Conservation (phyloP, 345 rosid genomes). For the Lagerstroemia speciosa region DNA sequence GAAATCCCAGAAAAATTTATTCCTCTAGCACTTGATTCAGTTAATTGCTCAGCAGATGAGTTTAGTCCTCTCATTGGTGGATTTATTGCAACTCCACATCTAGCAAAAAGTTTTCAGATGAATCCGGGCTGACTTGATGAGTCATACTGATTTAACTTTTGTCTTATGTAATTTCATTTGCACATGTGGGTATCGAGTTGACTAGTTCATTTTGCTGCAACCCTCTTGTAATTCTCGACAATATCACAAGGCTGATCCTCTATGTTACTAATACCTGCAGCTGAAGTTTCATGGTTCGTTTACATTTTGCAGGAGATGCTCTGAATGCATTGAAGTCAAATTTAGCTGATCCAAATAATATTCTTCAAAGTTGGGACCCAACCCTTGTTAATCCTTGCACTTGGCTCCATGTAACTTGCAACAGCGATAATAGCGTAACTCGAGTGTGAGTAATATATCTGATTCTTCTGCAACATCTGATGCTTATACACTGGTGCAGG, state of each 20-base stretch:
- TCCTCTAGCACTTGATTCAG: not conserved
- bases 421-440: conserved; percentile 47
- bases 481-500: no score
- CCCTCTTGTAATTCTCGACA: no score
- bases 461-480: no score
- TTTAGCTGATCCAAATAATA: conserved; percentile 60
- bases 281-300: not conserved
- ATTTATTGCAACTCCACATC: not conserved
- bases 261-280: not conserved
- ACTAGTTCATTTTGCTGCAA: no score
- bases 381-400: conserved; percentile 73
- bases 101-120: not conserved
- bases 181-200: not conserved
- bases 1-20: not conserved
- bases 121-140: not conserved
- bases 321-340: conserved; percentile 59
- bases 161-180: not conserved
- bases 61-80: not conserved
- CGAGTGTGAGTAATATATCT: conserved; percentile 60
- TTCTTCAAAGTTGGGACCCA: conserved; percentile 77
- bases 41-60: not conserved
- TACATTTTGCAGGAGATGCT: conserved; percentile 55
- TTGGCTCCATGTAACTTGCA: conserved; percentile 84
- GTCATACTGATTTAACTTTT: not conserved
- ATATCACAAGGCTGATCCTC: not conserved